These are phyloP conservation scores for Lasiodiplodia sp. DNA, from an alignment of 2,329 filamentous ascomycete species.

Conservation along the genomic window DNA sequence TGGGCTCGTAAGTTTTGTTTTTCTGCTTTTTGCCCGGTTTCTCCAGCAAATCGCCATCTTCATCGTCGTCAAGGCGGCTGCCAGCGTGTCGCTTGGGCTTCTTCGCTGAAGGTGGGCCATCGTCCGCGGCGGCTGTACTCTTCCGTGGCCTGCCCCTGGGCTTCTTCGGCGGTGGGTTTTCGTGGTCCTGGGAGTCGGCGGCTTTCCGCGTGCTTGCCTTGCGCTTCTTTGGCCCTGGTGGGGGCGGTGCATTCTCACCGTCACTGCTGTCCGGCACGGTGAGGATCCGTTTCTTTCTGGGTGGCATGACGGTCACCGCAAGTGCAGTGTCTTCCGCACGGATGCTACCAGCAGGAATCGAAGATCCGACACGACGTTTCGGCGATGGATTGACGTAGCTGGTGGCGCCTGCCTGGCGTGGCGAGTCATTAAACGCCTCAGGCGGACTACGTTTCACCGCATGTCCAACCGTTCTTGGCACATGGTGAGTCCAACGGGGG, in stretches of 20 bases:
- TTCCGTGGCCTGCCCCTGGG: conserved; percentile 28
- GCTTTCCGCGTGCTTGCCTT: conserved; percentile 19
- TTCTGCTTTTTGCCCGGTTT: conserved; percentile 44
- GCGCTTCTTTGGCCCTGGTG: conserved; percentile 1
- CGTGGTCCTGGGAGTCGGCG: neutral
- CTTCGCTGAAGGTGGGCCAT: neutral
- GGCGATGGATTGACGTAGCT: conserved; percentile 14
- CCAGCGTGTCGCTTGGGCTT: conserved; percentile 20
- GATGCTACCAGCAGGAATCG: conserved; percentile 19
- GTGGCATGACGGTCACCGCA: conserved; percentile 24
- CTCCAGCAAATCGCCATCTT: neutral
- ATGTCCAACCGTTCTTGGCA: conserved; percentile 12
- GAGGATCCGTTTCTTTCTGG: conserved; percentile 25
- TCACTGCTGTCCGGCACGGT: conserved; percentile 27
- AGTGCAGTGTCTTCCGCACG: conserved; percentile 15
- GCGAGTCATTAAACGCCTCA: conserved; percentile 27
- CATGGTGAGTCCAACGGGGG: neutral
- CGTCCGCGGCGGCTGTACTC: conserved; percentile 1
- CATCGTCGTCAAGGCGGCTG: conserved; percentile 13
- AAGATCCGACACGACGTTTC: conserved; percentile 11
- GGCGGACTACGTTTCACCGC: conserved; percentile 23
- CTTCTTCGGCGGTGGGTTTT: conserved; percentile 16
- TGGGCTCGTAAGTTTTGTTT: conserved; percentile 54
- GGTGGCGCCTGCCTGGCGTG: conserved; percentile 23
- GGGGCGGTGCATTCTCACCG: conserved; percentile 5